These are phyloP conservation scores for Trifolium pratense DNA, from an alignment of 306 rosid species.

Conservation along the genomic window DNA sequence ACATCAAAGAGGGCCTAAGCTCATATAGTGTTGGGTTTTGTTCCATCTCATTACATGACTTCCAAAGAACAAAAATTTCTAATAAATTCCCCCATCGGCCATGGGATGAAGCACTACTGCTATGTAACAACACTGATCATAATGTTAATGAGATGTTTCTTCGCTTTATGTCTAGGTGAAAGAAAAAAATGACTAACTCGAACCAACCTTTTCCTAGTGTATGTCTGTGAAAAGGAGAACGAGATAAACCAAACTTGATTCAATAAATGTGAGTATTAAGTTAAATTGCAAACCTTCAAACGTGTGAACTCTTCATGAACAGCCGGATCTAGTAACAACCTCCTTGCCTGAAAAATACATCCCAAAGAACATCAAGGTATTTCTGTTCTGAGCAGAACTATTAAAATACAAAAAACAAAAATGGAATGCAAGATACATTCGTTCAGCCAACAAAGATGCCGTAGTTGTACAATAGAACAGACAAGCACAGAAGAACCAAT, in stretches of 20 bases:
- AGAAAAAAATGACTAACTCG: background rate
- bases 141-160: background rate
- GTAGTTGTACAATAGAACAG: background rate
- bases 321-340: conserved; percentile 91
- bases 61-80: conserved; percentile 21
- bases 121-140: conserved; percentile 8
- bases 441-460: background rate
- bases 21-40: background rate
- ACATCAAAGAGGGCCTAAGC: too few species aligned
- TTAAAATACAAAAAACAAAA: conserved; percentile 16
- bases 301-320: conserved; percentile 95
- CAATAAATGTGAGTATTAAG: conserved; percentile 26
- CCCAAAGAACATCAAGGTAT: conserved; percentile 24
- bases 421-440: conserved; percentile 4
- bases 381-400: conserved; percentile 18
- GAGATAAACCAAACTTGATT: conserved; percentile 16
- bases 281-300: conserved; percentile 68
- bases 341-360: conserved; percentile 72
- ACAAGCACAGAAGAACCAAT: background rate
- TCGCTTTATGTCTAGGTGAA: conserved; percentile 1
- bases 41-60: conserved; percentile 13
- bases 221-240: background rate
- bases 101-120: conserved; percentile 2
- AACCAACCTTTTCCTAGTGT: conserved; percentile 23
- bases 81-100: background rate